These are phyloP conservation scores for Nicotiana otophora DNA, from an alignment of 257 asterid species.

Conservation along the genomic window DNA sequence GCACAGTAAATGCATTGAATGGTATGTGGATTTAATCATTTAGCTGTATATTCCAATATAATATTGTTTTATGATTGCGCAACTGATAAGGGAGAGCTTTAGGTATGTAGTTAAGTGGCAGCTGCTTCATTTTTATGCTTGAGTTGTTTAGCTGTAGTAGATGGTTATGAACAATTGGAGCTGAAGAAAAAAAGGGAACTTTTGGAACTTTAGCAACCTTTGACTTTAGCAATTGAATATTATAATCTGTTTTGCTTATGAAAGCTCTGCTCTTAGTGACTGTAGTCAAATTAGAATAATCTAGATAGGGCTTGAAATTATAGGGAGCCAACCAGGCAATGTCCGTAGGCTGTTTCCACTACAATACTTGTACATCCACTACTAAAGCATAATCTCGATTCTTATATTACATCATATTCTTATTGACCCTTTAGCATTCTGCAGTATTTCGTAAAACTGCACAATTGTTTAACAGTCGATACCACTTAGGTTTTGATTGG, in stretches of 20 bases:
- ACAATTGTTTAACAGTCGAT: slow-evolving; percentile 1
- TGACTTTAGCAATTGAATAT: neutral
- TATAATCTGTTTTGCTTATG: neutral
- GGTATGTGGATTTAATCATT: slow-evolving; percentile 41
- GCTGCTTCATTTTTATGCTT: neutral
- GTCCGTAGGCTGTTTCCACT: neutral
- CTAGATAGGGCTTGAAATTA: neutral
- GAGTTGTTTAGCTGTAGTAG: neutral
- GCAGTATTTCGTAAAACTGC: neutral
- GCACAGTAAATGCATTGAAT: slow-evolving; percentile 76
- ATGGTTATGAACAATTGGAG: slow-evolving; percentile 4
- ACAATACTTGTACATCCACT: neutral
- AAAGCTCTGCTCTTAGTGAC: neutral
- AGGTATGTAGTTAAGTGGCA: neutral
- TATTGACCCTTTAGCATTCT: neutral
- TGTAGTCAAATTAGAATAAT: neutral
- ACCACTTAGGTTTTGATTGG: neutral
- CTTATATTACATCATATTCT: neutral
- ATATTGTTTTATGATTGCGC: neutral
- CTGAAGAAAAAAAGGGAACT: neutral
- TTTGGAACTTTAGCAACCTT: neutral
- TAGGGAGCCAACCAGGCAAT: neutral
- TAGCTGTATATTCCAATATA: slow-evolving; percentile 3
- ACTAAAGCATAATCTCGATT: neutral
- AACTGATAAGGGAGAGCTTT: neutral